phyloP scores from a whole-genome alignment of 495 filamentous ascomycete genomes.

The Durotheca rogersii region DNA sequence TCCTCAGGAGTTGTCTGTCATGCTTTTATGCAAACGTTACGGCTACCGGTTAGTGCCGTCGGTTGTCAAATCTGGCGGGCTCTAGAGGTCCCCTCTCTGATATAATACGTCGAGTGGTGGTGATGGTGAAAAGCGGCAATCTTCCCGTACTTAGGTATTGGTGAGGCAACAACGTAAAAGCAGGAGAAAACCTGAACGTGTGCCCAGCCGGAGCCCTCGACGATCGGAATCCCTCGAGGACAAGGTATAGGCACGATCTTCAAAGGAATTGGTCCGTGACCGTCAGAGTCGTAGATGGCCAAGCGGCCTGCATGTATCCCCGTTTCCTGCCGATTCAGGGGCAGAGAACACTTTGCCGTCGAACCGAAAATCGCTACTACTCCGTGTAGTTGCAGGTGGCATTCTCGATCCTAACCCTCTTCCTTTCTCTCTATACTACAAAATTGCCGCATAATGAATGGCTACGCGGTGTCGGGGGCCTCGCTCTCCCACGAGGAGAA shows the following conservation, averaged over 20 bases:
- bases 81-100: slow-evolving; percentile 4
- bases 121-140: too few relatives aligned
- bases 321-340: slow-evolving; percentile 12
- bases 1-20: slow-evolving; percentile 9
- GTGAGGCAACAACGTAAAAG: slow-evolving; percentile 1
- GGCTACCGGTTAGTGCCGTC: slow-evolving; percentile 11
- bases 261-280: slow-evolving; percentile 24
- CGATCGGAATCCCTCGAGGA: slow-evolving; percentile 23
- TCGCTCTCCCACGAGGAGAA: slow-evolving; percentile 38
- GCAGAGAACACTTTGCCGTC: not conserved
- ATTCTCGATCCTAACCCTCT: slow-evolving; percentile 12
- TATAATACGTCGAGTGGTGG: slow-evolving; percentile 18
- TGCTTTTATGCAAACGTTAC: slow-evolving; percentile 2
- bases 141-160: too few relatives aligned
- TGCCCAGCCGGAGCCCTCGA: slow-evolving; percentile 18
- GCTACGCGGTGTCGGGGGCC: slow-evolving; percentile 25
- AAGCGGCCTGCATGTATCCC: too few relatives aligned
- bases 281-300: slow-evolving; percentile 15
- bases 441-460: slow-evolving; percentile 37
- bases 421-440: slow-evolving; percentile 19
- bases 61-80: slow-evolving; percentile 6
- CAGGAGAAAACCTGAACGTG: slow-evolving; percentile 14
- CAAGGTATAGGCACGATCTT: slow-evolving; percentile 28
- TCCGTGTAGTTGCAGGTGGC: slow-evolving; percentile 9
- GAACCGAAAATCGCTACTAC: slow-evolving; percentile 17